Base-by-base conservation (phyloP, 768 basidiomycete genomes). In the Naganishia vaughanmartiniae region DNA sequence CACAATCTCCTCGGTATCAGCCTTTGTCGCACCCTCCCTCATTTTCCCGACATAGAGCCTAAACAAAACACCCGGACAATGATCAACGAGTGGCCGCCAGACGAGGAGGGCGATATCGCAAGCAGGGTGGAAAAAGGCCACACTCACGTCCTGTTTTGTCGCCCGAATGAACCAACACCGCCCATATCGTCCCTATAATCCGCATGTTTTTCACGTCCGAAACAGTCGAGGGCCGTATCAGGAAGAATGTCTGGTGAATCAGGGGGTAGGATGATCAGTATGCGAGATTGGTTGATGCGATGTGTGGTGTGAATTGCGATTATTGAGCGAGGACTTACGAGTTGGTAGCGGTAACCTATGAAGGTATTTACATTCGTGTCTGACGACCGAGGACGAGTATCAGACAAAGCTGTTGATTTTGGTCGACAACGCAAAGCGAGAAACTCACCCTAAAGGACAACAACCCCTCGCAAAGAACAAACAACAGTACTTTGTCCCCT, bases 121-220 rank as follows among this genome's bases (percentile, higher is more conserved):
- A 11, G 7, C 10, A 15, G 42, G 1, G 14, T 4, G n/a, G 21
- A 26, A 12, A 24, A 51, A 24, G n/a, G 7, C 7, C 17, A 24
- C 17, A 72, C 73, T 71, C 63, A 76, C 46, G 96, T 98, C 70
- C 95, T 84, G 80, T 99, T 99, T 81, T 92, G 90, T 46, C 94
- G 83, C 76, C 90, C 90, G 83, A 98, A 98, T 71, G 91, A 93
- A 15, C 96, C 96, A 34, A 98, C 95, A 82, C 96, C 96, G 75
- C 96, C 96, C 96, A 99, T 98, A 80, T 99, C 96, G 79, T 99
- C 96, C 71, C 95, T 85, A 82, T 99, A 99, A 81, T 96, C 93
- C 0, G 93, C 84, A 81, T 97, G 96, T 83, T 97, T 97, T 84
- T 96, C 93, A 55, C 96, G 85, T 0, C 92, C 93, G 79, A 99